Conservation (phyloP, 1,139 yeast species). For the Casaregolazyma lundiana region DNA sequence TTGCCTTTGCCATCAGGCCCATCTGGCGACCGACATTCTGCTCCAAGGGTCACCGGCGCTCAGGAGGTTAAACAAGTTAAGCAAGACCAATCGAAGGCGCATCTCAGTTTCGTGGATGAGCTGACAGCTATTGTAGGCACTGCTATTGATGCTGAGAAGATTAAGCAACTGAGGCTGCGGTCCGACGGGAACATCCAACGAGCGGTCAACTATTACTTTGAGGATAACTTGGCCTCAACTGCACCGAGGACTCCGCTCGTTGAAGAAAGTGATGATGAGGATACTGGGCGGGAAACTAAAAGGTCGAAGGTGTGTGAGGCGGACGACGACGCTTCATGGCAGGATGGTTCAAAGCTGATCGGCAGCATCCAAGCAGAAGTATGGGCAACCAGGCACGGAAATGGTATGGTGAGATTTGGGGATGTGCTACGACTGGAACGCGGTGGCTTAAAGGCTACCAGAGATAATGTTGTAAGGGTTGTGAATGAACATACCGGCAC, state of each 20-base stretch:
- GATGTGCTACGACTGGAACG: slow-evolving; percentile 42
- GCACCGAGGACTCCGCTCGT: too few relatives aligned
- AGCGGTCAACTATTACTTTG: slow-evolving; percentile 31
- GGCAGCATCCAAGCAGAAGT: slow-evolving; percentile 73
- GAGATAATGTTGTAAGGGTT: slow-evolving; percentile 27
- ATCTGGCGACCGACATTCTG: too few relatives aligned
- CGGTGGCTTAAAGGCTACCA: slow-evolving; percentile 9
- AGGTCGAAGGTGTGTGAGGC: neutral
- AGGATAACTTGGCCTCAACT: too few relatives aligned
- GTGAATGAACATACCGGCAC: slow-evolving; percentile 5
- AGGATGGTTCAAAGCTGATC: slow-evolving; percentile 42
- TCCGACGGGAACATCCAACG: slow-evolving; percentile 28
- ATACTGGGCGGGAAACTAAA: neutral
- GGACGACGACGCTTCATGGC: slow-evolving; percentile 7
- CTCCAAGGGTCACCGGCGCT: neutral
- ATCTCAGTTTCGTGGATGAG: slow-evolving; percentile 16
- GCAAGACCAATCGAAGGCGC: neutral
- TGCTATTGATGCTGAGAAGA: slow-evolving; percentile 14
- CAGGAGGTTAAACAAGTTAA: neutral
- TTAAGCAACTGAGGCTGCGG: slow-evolving; percentile 17
- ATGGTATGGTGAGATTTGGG: slow-evolving; percentile 47
- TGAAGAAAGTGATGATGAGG: neutral
- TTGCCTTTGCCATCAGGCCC: neutral
- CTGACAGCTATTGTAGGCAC: slow-evolving; percentile 28
- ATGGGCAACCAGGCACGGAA: slow-evolving; percentile 79